Evolutionary conservation across 169 alveolate species (phyloP).

Genomic region (Eimeria praecox): DNA sequence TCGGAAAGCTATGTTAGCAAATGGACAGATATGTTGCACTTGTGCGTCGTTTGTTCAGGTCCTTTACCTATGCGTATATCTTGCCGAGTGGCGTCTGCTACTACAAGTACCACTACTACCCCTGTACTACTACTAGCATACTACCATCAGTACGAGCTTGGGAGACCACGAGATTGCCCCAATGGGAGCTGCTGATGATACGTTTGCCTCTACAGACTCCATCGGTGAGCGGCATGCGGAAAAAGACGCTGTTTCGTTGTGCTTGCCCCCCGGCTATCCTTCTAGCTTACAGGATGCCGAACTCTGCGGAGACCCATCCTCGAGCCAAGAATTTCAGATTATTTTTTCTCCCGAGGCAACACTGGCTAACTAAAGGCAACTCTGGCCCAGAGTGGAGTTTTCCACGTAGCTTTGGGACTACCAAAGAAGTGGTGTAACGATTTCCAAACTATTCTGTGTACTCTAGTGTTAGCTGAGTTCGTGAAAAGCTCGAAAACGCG

Average conservation of each 20-base stretch:
- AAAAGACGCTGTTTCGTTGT: neutral
- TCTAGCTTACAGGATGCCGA: neutral
- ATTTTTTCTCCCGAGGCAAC: neutral
- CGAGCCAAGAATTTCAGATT: neutral
- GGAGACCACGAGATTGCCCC: neutral
- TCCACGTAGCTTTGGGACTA: neutral
- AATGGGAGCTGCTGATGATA: neutral
- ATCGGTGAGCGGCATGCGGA: neutral
- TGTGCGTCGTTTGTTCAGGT: neutral
- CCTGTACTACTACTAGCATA: neutral
- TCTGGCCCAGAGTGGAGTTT: neutral
- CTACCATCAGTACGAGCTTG: neutral
- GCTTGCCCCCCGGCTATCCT: neutral
- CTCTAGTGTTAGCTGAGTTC: neutral
- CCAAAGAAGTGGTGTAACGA: neutral
- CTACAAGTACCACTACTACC: neutral
- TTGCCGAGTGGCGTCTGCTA: neutral
- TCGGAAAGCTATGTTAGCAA: neutral
- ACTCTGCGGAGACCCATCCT: neutral
- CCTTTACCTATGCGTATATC: neutral
- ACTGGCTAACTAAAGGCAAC: neutral
- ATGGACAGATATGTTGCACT: neutral
- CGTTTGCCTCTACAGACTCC: neutral
- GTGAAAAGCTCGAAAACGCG: neutral
- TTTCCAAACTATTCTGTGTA: neutral